phyloP scores from a whole-genome alignment of 2,329 filamentous ascomycete genomes.

The Phialemoniopsis sp. region DNA sequence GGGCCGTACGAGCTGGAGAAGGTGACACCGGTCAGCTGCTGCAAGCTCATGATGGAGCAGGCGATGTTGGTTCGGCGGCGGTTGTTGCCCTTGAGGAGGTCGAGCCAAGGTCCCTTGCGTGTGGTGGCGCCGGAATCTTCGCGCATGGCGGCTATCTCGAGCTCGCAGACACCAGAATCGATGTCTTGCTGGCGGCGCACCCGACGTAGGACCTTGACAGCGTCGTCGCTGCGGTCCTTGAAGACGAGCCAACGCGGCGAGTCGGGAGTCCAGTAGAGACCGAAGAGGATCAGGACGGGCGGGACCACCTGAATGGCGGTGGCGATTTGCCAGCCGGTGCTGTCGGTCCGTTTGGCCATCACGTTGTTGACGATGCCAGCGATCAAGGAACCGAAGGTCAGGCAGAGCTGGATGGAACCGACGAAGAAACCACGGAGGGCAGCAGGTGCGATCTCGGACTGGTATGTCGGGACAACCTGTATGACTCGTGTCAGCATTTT shows the following conservation, averaged over 20 bases:
- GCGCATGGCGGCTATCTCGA: conserved; percentile 8
- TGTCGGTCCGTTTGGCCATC: conserved; percentile 7
- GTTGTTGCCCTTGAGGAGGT: not conserved
- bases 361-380: conserved; percentile 13
- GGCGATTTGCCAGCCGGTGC: conserved; percentile 11
- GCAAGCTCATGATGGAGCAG: conserved; percentile 4
- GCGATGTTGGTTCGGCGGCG: conserved; percentile 2
- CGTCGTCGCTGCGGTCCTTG: conserved; percentile 39
- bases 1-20: conserved; percentile 6
- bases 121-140: conserved; percentile 2
- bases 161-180: conserved; percentile 3
- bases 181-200: conserved; percentile 1
- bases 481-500: no score
- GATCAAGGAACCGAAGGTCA: conserved; percentile 11
- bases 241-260: conserved; percentile 52
- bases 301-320: conserved; percentile 9
- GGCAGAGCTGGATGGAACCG: conserved; percentile 10
- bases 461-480: conserved; percentile 9
- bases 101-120: conserved; percentile 6
- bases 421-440: conserved; percentile 11
- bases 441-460: conserved; percentile 9
- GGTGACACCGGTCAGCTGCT: conserved; percentile 6
- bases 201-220: conserved; percentile 30
- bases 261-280: conserved; percentile 44
- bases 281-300: conserved; percentile 38